Evolutionary conservation across 2,329 filamentous ascomycete species (phyloP), one percentile per base, ranked within the genome.

Genomic region (Phyllosticta ampelicida): DNA sequence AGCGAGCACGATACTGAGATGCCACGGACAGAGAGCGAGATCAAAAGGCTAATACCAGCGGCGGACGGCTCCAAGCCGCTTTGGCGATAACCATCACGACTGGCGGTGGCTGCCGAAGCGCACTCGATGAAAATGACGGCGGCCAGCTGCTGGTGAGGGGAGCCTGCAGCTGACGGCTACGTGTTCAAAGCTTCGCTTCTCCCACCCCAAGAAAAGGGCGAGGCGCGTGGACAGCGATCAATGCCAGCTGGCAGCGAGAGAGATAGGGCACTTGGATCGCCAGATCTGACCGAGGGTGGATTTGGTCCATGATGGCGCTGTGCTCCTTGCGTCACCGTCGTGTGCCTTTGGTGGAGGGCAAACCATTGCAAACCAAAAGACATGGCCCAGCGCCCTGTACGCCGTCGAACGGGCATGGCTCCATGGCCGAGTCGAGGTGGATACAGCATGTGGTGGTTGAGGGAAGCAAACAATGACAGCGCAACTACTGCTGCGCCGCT

Each of bases 201-300:
- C 23, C 23, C n/a, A 44, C 55, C 48, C 28, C 48, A 56, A 48
- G 49, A 51, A 56, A 8, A 26, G n/a, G 49, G 49, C 49, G 49
- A 51, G 56, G 56, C 30, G 62, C 65, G 65, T 67, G 66, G 63
- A 44, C 16, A 44, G 36, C 36, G 36, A 44, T 57, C 60, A 59
- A 68, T 65, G 70, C 69, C 70, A 72, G 68, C 69, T 72, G 70
- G 69, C 70, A 71, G 60, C 54, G 56, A 18, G 19, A 48, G 48
- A 55, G 36, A 49, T 44, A 50, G 57, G 62, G 63, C 55, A 59
- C 64, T 63, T 64, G 61, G 57, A 62, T 60, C 60, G 36, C 19
- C 58, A 54, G 60, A 55, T 51, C 58, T 48, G 36, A 44, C 36
- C 36, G 36, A n/a, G 36, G 16, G 36, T 36, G 10, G 29, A 16